Evolutionary conservation across 1,139 yeast genomes (phyloP).

Genomic region (Yamadazyma sp.): DNA sequence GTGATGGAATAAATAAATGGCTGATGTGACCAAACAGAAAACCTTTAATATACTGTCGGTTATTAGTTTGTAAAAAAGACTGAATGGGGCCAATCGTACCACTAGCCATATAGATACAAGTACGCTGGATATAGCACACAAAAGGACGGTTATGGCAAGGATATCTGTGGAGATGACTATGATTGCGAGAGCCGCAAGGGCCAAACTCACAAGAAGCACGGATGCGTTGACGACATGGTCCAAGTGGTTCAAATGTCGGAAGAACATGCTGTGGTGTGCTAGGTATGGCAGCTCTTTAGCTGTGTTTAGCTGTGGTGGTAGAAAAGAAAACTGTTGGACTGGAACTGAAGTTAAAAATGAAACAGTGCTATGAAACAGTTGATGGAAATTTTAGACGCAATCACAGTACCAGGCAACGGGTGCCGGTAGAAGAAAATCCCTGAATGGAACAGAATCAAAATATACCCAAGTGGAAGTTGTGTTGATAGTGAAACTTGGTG

Average conservation of each 20-base stretch:
- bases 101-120: constrained; percentile 12
- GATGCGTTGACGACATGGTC: constrained; percentile 7
- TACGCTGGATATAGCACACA: constrained; percentile 10
- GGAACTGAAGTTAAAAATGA: too few relatives aligned
- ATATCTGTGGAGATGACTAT: background rate
- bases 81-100: constrained; percentile 10
- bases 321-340: background rate
- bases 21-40: constrained; percentile 5
- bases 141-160: constrained; percentile 1
- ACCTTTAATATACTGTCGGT: constrained; percentile 6
- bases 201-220: constrained; percentile 7
- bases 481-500: constrained; percentile 1
- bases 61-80: constrained; percentile 3
- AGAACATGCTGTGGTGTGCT: constrained; percentile 1
- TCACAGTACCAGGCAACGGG: background rate
- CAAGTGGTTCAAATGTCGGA: constrained; percentile 6
- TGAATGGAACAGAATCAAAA: constrained; percentile 1
- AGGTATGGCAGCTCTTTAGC: too few relatives aligned
- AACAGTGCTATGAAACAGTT: background rate
- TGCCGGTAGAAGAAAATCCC: background rate
- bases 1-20: constrained; percentile 6
- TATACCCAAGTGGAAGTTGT: background rate
- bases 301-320: background rate
- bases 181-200: constrained; percentile 10
- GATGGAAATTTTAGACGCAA: background rate